Evolutionary conservation across 768 basidiomycete species (phyloP).

Genomic region (Suillus alpinus): DNA sequence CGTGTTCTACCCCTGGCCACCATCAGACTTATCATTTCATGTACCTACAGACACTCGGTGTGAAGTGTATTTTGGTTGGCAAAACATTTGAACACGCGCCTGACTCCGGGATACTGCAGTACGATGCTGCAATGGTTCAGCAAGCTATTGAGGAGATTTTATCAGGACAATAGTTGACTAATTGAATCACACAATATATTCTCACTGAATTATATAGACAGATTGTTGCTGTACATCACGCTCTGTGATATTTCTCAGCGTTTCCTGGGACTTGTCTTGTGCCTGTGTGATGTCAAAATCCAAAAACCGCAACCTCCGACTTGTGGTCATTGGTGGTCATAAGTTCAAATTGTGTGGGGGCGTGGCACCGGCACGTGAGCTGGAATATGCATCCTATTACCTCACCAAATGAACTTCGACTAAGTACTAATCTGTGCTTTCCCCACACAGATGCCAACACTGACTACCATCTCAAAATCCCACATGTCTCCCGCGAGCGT

Average conservation of each 20-base stretch:
- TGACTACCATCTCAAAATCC: not conserved
- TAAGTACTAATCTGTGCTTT: not conserved
- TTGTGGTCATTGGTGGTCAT: not conserved
- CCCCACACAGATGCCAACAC: not conserved
- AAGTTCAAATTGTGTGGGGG: not conserved
- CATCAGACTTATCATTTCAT: constrained; percentile 5
- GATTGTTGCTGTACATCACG: not conserved
- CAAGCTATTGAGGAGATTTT: constrained; percentile 38
- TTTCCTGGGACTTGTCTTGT: not conserved
- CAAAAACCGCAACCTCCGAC: not conserved
- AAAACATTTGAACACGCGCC: constrained; percentile 18
- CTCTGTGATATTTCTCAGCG: not conserved
- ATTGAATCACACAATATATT: not conserved
- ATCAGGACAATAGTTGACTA: not conserved
- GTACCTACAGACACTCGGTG: constrained; percentile 49
- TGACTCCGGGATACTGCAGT: constrained; percentile 31
- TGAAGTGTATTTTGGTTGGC: constrained; percentile 53
- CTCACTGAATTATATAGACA: not conserved
- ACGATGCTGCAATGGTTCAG: constrained; percentile 45
- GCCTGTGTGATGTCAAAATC: not conserved
- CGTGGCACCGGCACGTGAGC: not conserved
- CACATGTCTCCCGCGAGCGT: not conserved
- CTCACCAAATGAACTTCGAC: not conserved
- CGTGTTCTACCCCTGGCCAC: constrained; percentile 3
- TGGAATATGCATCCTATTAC: not conserved